Base-by-base conservation (phyloP, 192 early-diverging fungal species). In the Rhizophagus clarus region DNA sequence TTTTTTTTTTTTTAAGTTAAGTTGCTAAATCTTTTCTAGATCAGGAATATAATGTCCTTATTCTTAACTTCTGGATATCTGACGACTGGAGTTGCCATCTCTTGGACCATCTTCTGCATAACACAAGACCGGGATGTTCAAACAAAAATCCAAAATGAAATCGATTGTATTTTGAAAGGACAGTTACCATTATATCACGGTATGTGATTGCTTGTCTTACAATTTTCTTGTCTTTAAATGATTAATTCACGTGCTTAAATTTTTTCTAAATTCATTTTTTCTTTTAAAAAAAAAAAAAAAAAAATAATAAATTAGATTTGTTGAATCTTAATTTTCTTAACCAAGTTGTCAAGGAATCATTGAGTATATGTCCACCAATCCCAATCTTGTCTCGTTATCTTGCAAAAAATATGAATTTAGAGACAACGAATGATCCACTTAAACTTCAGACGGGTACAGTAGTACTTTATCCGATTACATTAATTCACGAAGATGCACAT, bases 11-110 rank as follows among this genome's bases (percentile, higher is more conserved):
- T 3, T 3, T 32, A 32, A 32, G 7, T 8, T 8, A 7, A 37
- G 8, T 37, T 7, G 37, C 8, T 40, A 40, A 40, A 40, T 40
- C 8, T 40, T 40, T 40, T 40, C 8, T 40, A 69, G 67, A 69
- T 69, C 6, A 34, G 8, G 29, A 32, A 20, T 29, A 69, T 69
- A 8, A 69, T 69, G 67, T 34, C 67, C 4, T 7, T 29, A 10
- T 69, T 69, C 24, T 12, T 69, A 37, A 69, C 34, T 37, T 29
- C 2, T 31, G 34, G 67, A 29, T 69, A 69, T 12, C 29, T 34
- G 22, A 69, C 67, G 9, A 28, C 67, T 17, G 67, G 67, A 34
- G 34, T 69, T 69, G 67, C 29, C 8, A 69, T 69, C n/a, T 37
- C 34, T 12, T 69, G 67, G 67, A 32, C 67, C 1, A 29, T 69